Evolutionary conservation across 768 basidiomycete genomes (phyloP).

Genomic region (Paxillus involutus): DNA sequence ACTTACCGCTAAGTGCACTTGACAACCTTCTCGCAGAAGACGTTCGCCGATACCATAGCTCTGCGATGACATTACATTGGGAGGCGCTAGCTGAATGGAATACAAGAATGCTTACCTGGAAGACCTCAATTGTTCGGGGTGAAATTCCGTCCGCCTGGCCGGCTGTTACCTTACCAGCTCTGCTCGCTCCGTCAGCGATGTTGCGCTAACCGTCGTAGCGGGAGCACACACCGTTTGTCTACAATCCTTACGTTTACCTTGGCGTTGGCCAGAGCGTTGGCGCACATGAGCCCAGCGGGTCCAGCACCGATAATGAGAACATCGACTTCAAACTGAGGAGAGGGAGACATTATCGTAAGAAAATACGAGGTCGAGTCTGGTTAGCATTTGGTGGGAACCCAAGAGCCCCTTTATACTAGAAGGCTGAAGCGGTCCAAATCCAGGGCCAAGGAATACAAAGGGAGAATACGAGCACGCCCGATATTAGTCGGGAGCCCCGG

Average conservation of each 20-base stretch:
- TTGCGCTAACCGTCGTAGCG: background rate
- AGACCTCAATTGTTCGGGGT: slow-evolving; percentile 38
- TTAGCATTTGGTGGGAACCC: background rate
- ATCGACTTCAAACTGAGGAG: slow-evolving; percentile 34
- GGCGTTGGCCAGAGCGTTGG: slow-evolving; percentile 38
- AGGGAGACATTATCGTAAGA: slow-evolving; percentile 10
- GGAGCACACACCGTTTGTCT: slow-evolving; percentile 35
- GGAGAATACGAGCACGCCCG: background rate
- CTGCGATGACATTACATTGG: slow-evolving; percentile 31
- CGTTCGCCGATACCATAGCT: slow-evolving; percentile 74
- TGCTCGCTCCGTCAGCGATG: slow-evolving; percentile 2
- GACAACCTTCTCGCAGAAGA: slow-evolving; percentile 58
- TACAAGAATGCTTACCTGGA: slow-evolving; percentile 35
- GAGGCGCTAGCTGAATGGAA: background rate
- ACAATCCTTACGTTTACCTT: slow-evolving; percentile 38
- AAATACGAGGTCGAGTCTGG: background rate
- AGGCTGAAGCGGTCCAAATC: too few species aligned
- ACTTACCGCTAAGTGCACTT: slow-evolving; percentile 66
- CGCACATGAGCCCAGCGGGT: slow-evolving; percentile 43
- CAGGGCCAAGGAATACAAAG: background rate
- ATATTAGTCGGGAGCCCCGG: background rate
- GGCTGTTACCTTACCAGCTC: slow-evolving; percentile 13
- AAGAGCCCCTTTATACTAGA: slow-evolving; percentile 1
- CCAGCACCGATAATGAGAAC: slow-evolving; percentile 44
- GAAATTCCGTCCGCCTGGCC: slow-evolving; percentile 31